Evolutionary conservation across 352 stramenopile species (phyloP).

Genomic region (Pythium brassicae): DNA sequence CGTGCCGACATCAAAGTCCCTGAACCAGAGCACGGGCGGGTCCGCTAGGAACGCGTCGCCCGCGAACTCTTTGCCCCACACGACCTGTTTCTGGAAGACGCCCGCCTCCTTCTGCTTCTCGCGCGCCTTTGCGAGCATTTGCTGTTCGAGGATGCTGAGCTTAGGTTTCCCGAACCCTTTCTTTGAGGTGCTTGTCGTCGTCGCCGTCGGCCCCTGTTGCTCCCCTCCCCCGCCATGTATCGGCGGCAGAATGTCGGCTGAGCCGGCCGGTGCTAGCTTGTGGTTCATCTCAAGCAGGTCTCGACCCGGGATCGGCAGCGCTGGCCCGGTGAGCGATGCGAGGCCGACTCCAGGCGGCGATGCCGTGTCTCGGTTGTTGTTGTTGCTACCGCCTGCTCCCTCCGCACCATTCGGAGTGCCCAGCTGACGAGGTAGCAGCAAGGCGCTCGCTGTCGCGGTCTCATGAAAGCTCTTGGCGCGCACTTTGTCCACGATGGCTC

Average conservation of each 20-base stretch:
- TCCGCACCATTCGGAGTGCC: no score
- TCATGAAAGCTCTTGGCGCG: conserved; percentile 31
- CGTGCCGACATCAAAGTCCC: conserved; percentile 85
- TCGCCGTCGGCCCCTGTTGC: neutral
- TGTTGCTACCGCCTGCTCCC: conserved; percentile 3
- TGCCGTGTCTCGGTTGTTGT: conserved; percentile 8
- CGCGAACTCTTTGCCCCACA: conserved; percentile 78
- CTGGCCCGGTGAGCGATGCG: conserved; percentile 4
- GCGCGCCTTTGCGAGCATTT: conserved; percentile 36
- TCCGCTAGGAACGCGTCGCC: conserved; percentile 79
- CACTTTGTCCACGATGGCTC: conserved; percentile 43
- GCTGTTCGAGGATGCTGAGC: conserved; percentile 61
- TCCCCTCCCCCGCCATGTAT: neutral
- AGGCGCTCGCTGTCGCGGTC: conserved; percentile 11
- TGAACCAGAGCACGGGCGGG: conserved; percentile 79
- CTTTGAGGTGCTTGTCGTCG: conserved; percentile 10
- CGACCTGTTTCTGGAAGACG: conserved; percentile 63
- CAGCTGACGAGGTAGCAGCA: conserved; percentile 24
- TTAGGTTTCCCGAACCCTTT: conserved; percentile 34
- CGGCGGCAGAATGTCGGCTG: conserved; percentile 1
- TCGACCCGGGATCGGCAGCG: conserved; percentile 21
- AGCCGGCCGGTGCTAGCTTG: conserved; percentile 9
- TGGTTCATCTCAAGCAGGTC: conserved; percentile 33
- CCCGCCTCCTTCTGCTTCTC: conserved; percentile 45
- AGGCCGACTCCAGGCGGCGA: neutral